Evolutionary conservation across 768 basidiomycete species (phyloP).

Genomic region (Lentinula guzmanii): DNA sequence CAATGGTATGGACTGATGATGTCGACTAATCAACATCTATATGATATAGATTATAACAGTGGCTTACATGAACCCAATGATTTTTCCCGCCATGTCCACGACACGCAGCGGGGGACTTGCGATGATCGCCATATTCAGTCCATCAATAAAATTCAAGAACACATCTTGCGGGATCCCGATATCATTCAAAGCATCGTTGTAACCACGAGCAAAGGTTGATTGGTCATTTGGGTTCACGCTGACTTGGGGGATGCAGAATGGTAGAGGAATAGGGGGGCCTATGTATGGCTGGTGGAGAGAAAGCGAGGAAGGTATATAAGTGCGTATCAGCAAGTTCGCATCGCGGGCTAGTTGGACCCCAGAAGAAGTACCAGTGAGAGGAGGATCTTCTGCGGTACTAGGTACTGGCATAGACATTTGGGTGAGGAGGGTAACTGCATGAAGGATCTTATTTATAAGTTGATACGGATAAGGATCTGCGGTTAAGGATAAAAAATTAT

Average conservation of each 20-base stretch:
- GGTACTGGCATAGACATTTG: background rate
- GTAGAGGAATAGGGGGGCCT: constrained; percentile 9
- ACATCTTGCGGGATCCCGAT: constrained; percentile 13
- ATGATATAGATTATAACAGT: background rate
- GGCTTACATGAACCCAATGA: constrained; percentile 17
- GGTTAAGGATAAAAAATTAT: too few relatives aligned
- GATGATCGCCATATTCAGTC: constrained; percentile 19
- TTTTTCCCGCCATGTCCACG: constrained; percentile 13
- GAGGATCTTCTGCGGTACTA: background rate
- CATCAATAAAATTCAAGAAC: constrained; percentile 17
- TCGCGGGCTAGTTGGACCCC: background rate
- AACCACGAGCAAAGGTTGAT: constrained; percentile 15
- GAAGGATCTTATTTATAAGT: too few relatives aligned
- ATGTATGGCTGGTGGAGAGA: background rate
- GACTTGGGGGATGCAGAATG: constrained; percentile 16
- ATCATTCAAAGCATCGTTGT: constrained; percentile 9
- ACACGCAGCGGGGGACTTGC: constrained; percentile 19
- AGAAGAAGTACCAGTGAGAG: constrained; percentile 3
- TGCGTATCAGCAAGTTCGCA: background rate
- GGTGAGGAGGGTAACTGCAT: background rate
- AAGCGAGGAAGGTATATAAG: background rate
- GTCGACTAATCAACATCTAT: background rate
- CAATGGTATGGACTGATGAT: too few relatives aligned
- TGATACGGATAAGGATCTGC: too few relatives aligned
- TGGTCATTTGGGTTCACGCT: constrained; percentile 8